phyloP scores from a whole-genome alignment of 768 basidiomycete species.

The Tylopilus rubrobrunneus region DNA sequence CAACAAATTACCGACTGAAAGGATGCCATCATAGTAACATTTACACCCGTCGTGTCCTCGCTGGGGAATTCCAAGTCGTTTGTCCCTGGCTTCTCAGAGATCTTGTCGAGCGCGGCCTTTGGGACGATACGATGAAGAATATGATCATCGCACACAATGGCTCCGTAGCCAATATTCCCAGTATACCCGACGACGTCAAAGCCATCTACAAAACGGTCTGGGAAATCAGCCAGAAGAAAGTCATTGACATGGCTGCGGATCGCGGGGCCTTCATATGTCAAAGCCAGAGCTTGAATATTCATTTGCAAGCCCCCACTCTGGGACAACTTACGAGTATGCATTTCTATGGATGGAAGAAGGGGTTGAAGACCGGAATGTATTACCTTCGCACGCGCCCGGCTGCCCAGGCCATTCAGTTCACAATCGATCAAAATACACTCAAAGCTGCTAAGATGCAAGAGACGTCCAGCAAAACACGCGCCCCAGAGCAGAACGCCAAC shows the following conservation, averaged over 20 bases:
- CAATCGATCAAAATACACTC: slow-evolving; percentile 79
- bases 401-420: slow-evolving; percentile 96
- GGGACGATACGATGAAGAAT: slow-evolving; percentile 99
- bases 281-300: slow-evolving; percentile 91
- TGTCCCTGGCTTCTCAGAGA: slow-evolving; percentile 99
- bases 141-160: slow-evolving; percentile 97
- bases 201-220: slow-evolving; percentile 99
- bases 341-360: slow-evolving; percentile 99
- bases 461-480: slow-evolving; percentile 15
- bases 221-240: slow-evolving; percentile 99
- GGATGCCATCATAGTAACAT: slow-evolving; percentile 69
- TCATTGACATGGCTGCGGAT: slow-evolving; percentile 97
- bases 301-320: slow-evolving; percentile 81
- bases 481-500: slow-evolving; percentile 11
- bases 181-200: slow-evolving; percentile 87
- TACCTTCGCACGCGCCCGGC: slow-evolving; percentile 95
- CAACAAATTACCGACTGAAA: slow-evolving; percentile 5
- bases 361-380: slow-evolving; percentile 97
- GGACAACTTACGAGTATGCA: slow-evolving; percentile 96
- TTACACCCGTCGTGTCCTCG: slow-evolving; percentile 98
- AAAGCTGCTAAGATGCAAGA: slow-evolving; percentile 45
- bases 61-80: slow-evolving; percentile 99
- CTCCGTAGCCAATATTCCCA: slow-evolving; percentile 81
- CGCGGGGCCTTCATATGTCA: slow-evolving; percentile 98
- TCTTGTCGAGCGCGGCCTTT: slow-evolving; percentile 89